Evolutionary conservation across 352 stramenopile species (phyloP).

Genomic region (Thraustotheca clavata): DNA sequence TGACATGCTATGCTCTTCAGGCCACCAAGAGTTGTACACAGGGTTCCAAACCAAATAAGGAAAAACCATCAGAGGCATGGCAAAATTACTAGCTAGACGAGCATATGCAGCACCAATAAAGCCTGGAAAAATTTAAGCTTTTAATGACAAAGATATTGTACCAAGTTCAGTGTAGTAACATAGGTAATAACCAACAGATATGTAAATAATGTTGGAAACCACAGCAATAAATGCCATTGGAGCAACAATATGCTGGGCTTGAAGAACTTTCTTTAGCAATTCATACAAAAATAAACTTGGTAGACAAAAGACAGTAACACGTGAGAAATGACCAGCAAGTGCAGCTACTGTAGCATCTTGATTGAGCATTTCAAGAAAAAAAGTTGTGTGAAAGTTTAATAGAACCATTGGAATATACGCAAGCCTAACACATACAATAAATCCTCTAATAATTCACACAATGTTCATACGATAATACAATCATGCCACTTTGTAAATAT

Average conservation of each 20-base stretch:
- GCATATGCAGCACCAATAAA: slow-evolving; percentile 21
- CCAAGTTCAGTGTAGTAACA: slow-evolving; percentile 16
- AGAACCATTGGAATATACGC: slow-evolving; percentile 15
- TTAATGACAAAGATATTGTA: not conserved
- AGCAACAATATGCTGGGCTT: slow-evolving; percentile 33
- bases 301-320: slow-evolving; percentile 20
- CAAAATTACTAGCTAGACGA: not conserved
- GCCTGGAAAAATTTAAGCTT: not conserved
- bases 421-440: not conserved
- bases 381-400: slow-evolving; percentile 11
- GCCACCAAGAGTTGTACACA: slow-evolving; percentile 15
- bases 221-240: slow-evolving; percentile 32
- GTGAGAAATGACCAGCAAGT: slow-evolving; percentile 8
- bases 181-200: slow-evolving; percentile 1
- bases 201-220: slow-evolving; percentile 12
- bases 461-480: slow-evolving; percentile 33
- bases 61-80: not conserved
- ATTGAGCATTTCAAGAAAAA: not conserved
- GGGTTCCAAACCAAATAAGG: slow-evolving; percentile 9
- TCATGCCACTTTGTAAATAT: slow-evolving; percentile 70
- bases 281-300: slow-evolving; percentile 36
- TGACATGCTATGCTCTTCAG: not conserved
- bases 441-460: too few relatives aligned
- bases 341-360: slow-evolving; percentile 11
- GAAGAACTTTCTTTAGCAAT: slow-evolving; percentile 34